phyloP scores from a whole-genome alignment of 192 early-diverging fungal genomes.

The Rhizophlyctis rosea region DNA sequence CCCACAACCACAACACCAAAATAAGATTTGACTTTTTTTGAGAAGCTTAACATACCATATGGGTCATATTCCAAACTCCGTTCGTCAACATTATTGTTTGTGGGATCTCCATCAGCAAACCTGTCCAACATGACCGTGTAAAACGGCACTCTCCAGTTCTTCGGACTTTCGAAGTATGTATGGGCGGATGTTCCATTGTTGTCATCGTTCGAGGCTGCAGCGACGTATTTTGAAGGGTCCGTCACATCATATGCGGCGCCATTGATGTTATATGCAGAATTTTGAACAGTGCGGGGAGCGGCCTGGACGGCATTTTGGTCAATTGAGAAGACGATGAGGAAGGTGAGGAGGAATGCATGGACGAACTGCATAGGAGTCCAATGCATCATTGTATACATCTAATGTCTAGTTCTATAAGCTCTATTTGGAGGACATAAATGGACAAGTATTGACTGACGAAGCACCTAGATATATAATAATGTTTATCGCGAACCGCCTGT shows the following conservation, averaged over 20 bases:
- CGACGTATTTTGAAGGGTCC: neutral
- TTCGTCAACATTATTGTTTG: conserved; percentile 5
- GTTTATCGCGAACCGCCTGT: too few relatives aligned
- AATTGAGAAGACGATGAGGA: neutral
- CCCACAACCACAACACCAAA: too few relatives aligned
- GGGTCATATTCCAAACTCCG: neutral
- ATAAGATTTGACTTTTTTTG: too few relatives aligned
- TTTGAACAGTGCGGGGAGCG: neutral
- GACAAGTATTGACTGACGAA: too few relatives aligned
- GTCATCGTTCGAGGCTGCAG: neutral
- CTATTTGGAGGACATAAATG: too few relatives aligned
- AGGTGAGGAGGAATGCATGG: neutral
- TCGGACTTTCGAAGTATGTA: neutral
- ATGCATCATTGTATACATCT: too few relatives aligned
- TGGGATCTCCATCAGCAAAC: conserved; percentile 14
- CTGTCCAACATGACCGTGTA: conserved; percentile 12
- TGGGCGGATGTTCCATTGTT: neutral
- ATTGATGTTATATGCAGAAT: conserved; percentile 3
- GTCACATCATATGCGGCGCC: neutral
- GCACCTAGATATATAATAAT: too few relatives aligned
- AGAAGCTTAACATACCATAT: too few relatives aligned
- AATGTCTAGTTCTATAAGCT: too few relatives aligned
- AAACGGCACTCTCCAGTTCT: conserved; percentile 9
- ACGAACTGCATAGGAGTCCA: too few relatives aligned
- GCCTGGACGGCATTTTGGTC: neutral